Conservation (phyloP, 768 basidiomycete species). For the Kwoniella dejecticola region DNA sequence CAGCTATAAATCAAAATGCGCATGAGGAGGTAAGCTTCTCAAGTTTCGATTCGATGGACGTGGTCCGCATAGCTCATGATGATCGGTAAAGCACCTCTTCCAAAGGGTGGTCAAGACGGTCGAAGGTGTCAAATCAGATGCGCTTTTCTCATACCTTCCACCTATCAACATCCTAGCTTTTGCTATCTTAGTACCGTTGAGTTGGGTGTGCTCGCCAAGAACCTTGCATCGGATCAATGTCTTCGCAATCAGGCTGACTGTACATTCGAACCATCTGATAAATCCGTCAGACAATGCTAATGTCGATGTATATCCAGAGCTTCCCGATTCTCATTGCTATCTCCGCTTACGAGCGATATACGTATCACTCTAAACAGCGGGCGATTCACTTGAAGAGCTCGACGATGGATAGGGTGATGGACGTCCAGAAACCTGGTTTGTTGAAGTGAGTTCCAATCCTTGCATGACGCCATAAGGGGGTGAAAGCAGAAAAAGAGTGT, state of each 20-base stretch:
- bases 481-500: no score
- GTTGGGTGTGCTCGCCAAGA: slow-evolving; percentile 72
- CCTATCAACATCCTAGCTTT: slow-evolving; percentile 67
- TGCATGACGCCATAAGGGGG: no score
- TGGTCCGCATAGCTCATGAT: no score
- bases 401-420: slow-evolving; percentile 27
- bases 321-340: slow-evolving; percentile 78
- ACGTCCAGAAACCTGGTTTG: slow-evolving; percentile 32
- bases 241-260: slow-evolving; percentile 79
- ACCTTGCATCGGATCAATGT: slow-evolving; percentile 82
- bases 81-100: slow-evolving; percentile 72
- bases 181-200: slow-evolving; percentile 74
- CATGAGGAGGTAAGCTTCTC: slow-evolving; percentile 61
- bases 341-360: slow-evolving; percentile 72
- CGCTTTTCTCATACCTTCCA: slow-evolving; percentile 86
- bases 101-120: slow-evolving; percentile 84
- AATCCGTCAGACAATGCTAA: no score
- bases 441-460: slow-evolving; percentile 38
- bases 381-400: slow-evolving; percentile 24
- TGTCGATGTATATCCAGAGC: no score
- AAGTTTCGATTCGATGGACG: no score
- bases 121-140: slow-evolving; percentile 87
- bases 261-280: slow-evolving; percentile 53
- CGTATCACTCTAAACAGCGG: slow-evolving; percentile 28
- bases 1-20: slow-evolving; percentile 71